Conservation (phyloP, 2,329 filamentous ascomycete species). For the Pseudocercospora fijiensis region DNA sequence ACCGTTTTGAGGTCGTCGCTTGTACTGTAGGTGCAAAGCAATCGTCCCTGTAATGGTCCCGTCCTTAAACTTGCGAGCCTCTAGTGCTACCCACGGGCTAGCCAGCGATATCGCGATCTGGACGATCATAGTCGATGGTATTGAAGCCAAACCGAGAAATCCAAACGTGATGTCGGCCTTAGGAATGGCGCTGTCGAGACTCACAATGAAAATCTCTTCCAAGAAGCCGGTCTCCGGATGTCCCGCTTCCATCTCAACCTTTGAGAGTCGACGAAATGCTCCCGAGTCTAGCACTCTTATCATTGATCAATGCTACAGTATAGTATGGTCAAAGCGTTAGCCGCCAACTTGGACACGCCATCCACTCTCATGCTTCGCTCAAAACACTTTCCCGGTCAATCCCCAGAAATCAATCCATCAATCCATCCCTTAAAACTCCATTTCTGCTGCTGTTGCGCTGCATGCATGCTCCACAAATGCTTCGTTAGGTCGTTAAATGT, state of each 20-base stretch:
- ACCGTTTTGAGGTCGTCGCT: not conserved
- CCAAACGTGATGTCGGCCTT: no score
- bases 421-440: conserved; percentile 4
- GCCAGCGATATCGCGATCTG: no score
- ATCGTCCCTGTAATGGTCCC: not conserved
- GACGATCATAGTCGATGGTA: no score
- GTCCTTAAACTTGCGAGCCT: no score
- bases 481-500: conserved; percentile 8
- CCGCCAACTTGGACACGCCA: not conserved
- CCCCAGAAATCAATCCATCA: conserved; percentile 6
- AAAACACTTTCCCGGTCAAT: not conserved
- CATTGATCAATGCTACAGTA: not conserved
- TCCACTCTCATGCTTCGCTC: conserved; percentile 2
- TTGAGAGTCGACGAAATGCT: no score
- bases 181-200: no score
- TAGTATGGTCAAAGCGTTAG: not conserved
- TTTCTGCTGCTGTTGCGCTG: conserved; percentile 3
- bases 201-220: no score
- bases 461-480: conserved; percentile 9
- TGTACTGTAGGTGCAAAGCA: not conserved
- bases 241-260: no score
- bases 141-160: no score
- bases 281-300: not conserved
- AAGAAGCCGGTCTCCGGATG: no score
- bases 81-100: no score